phyloP scores from a whole-genome alignment of 331 rosid species.

The Cydonia oblonga region DNA sequence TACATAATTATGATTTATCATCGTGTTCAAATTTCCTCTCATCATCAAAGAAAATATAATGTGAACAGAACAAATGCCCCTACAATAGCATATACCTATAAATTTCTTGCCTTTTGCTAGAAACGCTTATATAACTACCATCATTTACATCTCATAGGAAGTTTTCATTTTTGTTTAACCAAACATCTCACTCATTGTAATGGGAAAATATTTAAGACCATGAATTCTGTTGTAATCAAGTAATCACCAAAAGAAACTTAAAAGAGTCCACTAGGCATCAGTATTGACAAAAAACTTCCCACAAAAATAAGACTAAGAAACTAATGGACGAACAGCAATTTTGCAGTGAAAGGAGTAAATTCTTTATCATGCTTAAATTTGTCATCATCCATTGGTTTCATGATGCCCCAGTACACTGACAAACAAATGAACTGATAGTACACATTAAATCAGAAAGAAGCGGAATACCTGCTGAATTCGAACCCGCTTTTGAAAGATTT shows the following conservation, averaged over 20 bases:
- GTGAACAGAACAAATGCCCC: neutral
- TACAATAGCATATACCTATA: neutral
- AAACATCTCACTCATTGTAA: neutral
- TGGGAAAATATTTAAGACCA: neutral
- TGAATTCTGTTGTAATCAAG: neutral
- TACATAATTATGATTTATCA: neutral
- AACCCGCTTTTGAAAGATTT: constrained; percentile 84
- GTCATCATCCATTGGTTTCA: neutral
- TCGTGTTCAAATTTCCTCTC: neutral
- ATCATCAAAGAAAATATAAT: too few relatives aligned
- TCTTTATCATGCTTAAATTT: neutral
- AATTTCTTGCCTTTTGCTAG: neutral
- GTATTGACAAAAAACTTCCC: neutral
- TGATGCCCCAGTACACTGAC: neutral
- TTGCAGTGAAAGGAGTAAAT: neutral
- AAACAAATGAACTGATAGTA: neutral
- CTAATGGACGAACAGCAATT: neutral
- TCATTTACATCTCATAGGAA: neutral
- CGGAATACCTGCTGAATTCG: constrained; percentile 77
- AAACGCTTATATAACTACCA: neutral
- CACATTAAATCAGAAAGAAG: neutral
- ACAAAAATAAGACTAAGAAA: neutral
- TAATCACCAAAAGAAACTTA: neutral
- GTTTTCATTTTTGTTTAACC: neutral
- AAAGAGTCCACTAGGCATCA: neutral